Evolutionary conservation across 1,284 basidiomycete species (phyloP).

Genomic region (Phaffia rhodozyma): DNA sequence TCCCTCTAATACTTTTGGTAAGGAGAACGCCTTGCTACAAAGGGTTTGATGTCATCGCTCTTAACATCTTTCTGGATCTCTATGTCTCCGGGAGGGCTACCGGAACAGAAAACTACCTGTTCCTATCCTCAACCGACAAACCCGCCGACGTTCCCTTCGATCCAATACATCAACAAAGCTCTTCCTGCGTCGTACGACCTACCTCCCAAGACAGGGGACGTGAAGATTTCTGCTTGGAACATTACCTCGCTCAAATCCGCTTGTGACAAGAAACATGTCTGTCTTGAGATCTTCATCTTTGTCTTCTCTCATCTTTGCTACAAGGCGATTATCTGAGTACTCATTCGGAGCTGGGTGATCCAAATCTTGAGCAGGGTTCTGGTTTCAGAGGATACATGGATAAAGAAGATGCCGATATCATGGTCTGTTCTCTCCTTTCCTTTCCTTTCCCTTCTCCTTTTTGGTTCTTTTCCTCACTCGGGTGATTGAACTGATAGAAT

Average conservation of each 20-base stretch:
- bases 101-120: background rate
- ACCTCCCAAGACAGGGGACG: conserved; percentile 4
- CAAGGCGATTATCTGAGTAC: background rate
- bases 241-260: conserved; percentile 12
- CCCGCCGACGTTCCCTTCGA: background rate
- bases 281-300: background rate
- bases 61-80: background rate
- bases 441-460: background rate
- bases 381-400: conserved; percentile 17
- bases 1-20: too few relatives aligned
- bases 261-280: conserved; percentile 12
- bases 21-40: too few relatives aligned
- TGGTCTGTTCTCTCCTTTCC: background rate
- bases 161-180: conserved; percentile 13
- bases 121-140: background rate
- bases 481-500: too few relatives aligned
- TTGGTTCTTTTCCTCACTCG: background rate
- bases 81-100: background rate
- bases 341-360: too few relatives aligned
- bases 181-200: conserved; percentile 1
- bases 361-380: background rate
- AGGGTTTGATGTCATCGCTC: too few relatives aligned
- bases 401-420: conserved; percentile 17
- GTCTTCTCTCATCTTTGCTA: background rate
- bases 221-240: conserved; percentile 14